Evolutionary conservation across 306 rosid genomes (phyloP), one percentile per base, ranked within the genome.

Genomic region (Trichosanthes truncata): DNA sequence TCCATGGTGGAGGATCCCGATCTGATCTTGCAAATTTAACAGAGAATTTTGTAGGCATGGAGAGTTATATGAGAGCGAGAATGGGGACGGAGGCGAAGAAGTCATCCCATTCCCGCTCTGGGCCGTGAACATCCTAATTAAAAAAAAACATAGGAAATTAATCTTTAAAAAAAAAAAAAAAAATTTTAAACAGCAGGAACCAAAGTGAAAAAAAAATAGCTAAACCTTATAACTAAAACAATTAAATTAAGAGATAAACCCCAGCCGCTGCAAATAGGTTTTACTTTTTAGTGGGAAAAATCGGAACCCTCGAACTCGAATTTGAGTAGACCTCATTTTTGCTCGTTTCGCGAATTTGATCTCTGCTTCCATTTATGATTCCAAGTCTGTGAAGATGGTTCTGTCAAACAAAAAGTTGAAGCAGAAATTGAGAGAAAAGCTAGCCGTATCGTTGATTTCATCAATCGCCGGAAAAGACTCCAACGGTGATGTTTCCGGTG

Each of bases 381-480:
- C 40, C 35, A 13, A 9, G 2, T 15, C 45, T 17, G 59, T 17
- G 73, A 67, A 49, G 46, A 95, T 95, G 98, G 98, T 95, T 85
- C 84, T 95, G n/a, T 95, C 97, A 4, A 95, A 95, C 85, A 89
- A 85, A 86, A 92, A 88, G 89, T 95, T 91, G 72, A 95, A 92
- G 82, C 88, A 83, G 73, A 90, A 84, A 85, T 89, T 92, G 25
- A 85, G 96, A 82, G 87, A 88, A 9, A 87, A 82, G 48, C 68
- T 88, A 36, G 20, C 87, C 80, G 83, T 84, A 40, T 77, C 86
- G 5, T 43, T 83, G 29, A 15, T 77, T 4, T 81, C 81, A 69
- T 80, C 89, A 8, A 60, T 75, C 69, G 81, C 84, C 6, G 69
- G 80, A 38, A 4, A 40, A 43, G 77, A 75, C 66, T 73, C 76